These are phyloP conservation scores for Pleurotus tuber-regium DNA, from an alignment of 768 basidiomycete species.

Conservation along the genomic window DNA sequence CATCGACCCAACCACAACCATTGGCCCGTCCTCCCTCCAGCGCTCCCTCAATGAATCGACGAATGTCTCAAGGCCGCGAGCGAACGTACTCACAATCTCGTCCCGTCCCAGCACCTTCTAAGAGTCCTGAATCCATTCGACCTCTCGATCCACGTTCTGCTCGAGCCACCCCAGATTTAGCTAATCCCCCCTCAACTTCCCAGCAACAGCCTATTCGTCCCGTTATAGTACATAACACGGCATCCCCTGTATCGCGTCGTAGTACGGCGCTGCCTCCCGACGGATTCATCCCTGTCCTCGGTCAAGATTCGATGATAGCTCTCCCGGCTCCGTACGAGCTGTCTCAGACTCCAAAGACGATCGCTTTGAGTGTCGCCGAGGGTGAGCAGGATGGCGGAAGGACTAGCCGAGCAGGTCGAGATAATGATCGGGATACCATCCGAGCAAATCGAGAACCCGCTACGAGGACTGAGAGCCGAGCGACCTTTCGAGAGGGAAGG, in stretches of 20 bases:
- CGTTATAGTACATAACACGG: conserved; percentile 33
- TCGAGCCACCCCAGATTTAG: conserved; percentile 3
- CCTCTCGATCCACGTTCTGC: conserved; percentile 3
- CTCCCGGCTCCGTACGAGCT: conserved; percentile 67
- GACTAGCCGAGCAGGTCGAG: background rate
- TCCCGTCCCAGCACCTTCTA: conserved; percentile 19
- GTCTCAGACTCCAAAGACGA: conserved; percentile 29
- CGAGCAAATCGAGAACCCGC: too few species aligned
- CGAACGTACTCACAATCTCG: background rate
- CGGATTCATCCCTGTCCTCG: conserved; percentile 57
- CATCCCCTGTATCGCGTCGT: conserved; percentile 36
- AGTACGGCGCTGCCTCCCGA: conserved; percentile 50
- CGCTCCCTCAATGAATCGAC: background rate
- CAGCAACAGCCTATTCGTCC: conserved; percentile 37
- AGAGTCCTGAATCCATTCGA: conserved; percentile 9
- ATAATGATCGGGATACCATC: too few species aligned
- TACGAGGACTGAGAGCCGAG: background rate
- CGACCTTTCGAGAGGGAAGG: background rate
- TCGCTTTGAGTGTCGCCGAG: background rate
- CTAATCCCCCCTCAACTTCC: conserved; percentile 3
- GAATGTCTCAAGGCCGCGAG: too few species aligned
- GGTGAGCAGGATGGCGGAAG: background rate
- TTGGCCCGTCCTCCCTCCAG: background rate
- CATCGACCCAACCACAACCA: conserved; percentile 1
- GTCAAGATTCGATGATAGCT: conserved; percentile 49